These are phyloP conservation scores for Diaporthe ampelina DNA, from an alignment of 2,329 filamentous ascomycete species.

Conservation along the genomic window DNA sequence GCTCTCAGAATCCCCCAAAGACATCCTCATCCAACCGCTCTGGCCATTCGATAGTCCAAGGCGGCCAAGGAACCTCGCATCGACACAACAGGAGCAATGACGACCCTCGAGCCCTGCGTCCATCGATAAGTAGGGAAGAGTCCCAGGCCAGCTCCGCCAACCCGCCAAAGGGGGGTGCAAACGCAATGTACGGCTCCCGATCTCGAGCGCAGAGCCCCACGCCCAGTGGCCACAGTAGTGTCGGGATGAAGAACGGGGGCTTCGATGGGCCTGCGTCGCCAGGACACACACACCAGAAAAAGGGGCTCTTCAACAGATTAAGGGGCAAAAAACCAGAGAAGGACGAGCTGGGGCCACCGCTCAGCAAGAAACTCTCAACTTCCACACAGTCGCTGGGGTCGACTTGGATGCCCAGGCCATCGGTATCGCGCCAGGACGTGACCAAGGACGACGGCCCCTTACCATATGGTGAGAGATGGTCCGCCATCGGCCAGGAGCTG, in stretches of 20 bases:
- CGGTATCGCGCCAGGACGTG: slow-evolving; percentile 59
- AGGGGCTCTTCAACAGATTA: slow-evolving; percentile 64
- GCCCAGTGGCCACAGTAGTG: slow-evolving; percentile 72
- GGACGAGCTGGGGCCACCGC: slow-evolving; percentile 61
- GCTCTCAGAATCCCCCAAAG: slow-evolving; percentile 65
- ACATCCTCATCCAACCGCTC: slow-evolving; percentile 75
- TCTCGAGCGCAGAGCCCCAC: slow-evolving; percentile 85
- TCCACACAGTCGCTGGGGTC: slow-evolving; percentile 67
- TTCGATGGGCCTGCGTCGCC: slow-evolving; percentile 72
- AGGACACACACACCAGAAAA: slow-evolving; percentile 62
- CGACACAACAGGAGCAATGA: slow-evolving; percentile 80
- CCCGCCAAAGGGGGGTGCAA: slow-evolving; percentile 62
- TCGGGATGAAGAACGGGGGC: slow-evolving; percentile 64
- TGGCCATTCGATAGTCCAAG: slow-evolving; percentile 72
- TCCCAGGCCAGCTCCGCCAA: slow-evolving; percentile 64
- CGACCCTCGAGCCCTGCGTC: slow-evolving; percentile 75
- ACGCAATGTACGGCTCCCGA: slow-evolving; percentile 59
- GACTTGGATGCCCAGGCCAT: slow-evolving; percentile 54
- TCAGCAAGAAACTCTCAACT: slow-evolving; percentile 62
- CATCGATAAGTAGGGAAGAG: slow-evolving; percentile 83
- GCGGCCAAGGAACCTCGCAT: slow-evolving; percentile 74
- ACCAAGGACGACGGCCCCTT: slow-evolving; percentile 52
- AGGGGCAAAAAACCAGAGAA: slow-evolving; percentile 65
- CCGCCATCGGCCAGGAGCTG: slow-evolving; percentile 37
- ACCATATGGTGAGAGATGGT: slow-evolving; percentile 45